Evolutionary conservation across 2,329 filamentous ascomycete genomes (phyloP).

Genomic region (Diaporthe vaccinii): DNA sequence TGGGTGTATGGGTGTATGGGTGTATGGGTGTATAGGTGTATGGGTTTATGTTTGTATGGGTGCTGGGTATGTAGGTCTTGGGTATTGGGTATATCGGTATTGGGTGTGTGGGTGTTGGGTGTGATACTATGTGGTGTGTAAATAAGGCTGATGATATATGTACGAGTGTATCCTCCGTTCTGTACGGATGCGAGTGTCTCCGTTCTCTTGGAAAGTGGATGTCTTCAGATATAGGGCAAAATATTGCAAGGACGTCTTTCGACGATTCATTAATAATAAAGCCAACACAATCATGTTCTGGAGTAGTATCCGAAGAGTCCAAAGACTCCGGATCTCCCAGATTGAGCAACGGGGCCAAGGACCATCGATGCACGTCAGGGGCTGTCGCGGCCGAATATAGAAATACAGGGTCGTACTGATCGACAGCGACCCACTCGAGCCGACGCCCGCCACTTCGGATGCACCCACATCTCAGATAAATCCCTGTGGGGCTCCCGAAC

Average conservation of each 20-base stretch:
- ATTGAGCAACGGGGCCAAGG: slow-evolving; percentile 4
- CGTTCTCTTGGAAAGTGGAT: neutral
- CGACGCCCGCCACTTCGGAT: slow-evolving; percentile 23
- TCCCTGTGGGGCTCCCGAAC: neutral
- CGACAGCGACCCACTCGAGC: neutral
- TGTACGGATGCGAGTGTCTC: too few relatives aligned
- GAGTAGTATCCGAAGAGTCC: neutral
- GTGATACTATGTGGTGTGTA: too few relatives aligned
- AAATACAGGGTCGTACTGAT: neutral
- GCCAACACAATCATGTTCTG: neutral
- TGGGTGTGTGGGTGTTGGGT: too few relatives aligned
- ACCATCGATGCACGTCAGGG: slow-evolving; percentile 7
- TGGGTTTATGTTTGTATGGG: too few relatives aligned
- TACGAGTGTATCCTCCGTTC: too few relatives aligned
- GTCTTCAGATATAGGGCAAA: too few relatives aligned
- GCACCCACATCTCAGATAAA: slow-evolving; percentile 1
- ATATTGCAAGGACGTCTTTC: neutral
- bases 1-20: too few relatives aligned
- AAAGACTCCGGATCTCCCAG: neutral
- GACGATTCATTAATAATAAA: neutral
- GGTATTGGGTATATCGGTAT: too few relatives aligned
- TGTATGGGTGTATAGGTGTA: too few relatives aligned
- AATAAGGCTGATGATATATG: too few relatives aligned
- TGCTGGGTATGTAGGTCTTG: too few relatives aligned
- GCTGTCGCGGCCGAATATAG: neutral